These are phyloP conservation scores for Ophiocordyceps polyrhachis-furcata DNA, from an alignment of 2,329 filamentous ascomycete species.

Conservation along the genomic window DNA sequence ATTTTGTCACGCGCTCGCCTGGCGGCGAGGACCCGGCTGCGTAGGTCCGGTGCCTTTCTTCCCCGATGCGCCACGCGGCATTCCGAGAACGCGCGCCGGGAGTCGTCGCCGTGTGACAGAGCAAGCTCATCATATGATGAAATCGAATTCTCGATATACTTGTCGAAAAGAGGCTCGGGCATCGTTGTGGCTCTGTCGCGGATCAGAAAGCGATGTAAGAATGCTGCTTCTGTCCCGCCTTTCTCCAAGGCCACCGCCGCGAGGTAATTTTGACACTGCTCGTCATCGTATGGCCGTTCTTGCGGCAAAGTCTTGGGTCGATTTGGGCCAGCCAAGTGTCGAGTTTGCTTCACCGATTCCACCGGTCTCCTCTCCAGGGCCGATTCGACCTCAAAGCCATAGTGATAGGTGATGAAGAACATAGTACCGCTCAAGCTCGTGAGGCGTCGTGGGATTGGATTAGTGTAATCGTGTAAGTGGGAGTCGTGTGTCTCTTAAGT, in stretches of 20 bases:
- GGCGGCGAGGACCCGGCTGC: background rate
- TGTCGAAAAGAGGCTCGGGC: too few relatives aligned
- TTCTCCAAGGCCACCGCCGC: background rate
- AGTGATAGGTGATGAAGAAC: background rate
- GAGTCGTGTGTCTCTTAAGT: too few relatives aligned
- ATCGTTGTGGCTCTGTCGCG: too few relatives aligned
- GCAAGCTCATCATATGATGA: background rate
- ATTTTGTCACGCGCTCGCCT: background rate
- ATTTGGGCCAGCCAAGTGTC: background rate
- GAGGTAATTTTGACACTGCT: background rate
- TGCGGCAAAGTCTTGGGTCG: background rate
- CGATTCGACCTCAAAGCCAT: background rate
- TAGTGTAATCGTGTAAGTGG: too few relatives aligned
- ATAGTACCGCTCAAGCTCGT: background rate
- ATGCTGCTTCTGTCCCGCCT: background rate
- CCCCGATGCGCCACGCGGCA: background rate
- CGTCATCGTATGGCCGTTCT: background rate
- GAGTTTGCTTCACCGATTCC: background rate
- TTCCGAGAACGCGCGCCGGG: background rate
- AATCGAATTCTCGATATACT: too few relatives aligned
- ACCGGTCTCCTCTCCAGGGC: background rate
- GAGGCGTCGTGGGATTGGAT: background rate
- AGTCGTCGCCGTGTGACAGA: background rate
- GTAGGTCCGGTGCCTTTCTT: background rate
- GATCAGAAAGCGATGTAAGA: background rate